Percentiles rank a stretch among this genome's conserved stretches.
phyloP scores from a whole-genome alignment of 148 eudicot species.

The Vaccinium vitisidaea region DNA sequence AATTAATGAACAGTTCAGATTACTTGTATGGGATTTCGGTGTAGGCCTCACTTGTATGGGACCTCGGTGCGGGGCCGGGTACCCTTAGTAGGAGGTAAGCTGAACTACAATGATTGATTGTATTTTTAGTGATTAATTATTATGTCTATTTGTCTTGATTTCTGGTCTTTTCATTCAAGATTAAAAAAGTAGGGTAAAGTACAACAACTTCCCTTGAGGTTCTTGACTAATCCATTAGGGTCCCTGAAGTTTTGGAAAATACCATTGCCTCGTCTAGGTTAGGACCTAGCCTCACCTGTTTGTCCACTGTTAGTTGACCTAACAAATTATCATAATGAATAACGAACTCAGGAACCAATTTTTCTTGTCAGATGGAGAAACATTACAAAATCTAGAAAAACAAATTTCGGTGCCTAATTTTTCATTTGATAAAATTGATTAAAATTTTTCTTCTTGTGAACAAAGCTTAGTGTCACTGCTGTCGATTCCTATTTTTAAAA shows the following conservation, averaged over 20 bases:
- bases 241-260: not conserved
- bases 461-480: too few species aligned
- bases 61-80: too few species aligned
- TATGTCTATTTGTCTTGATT: not conserved
- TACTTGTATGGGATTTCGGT: too few species aligned
- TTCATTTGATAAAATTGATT: too few species aligned
- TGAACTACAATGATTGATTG: not conserved
- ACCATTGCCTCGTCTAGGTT: not conserved
- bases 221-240: not conserved
- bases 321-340: not conserved
- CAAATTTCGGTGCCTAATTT: too few species aligned
- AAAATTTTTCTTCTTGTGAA: too few species aligned
- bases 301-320: not conserved
- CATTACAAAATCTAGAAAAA: too few species aligned
- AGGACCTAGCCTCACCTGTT: not conserved
- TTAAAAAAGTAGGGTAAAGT: not conserved
- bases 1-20: too few species aligned
- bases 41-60: too few species aligned
- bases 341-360: too few species aligned
- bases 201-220: not conserved
- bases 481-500: too few species aligned
- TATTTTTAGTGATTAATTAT: not conserved
- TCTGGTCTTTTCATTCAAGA: slow-evolving; percentile 5
- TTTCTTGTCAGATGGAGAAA: too few species aligned
- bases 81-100: not conserved